Conservation (phyloP, 2,329 filamentous ascomycete genomes). For the Aspergillus hortae region DNA sequence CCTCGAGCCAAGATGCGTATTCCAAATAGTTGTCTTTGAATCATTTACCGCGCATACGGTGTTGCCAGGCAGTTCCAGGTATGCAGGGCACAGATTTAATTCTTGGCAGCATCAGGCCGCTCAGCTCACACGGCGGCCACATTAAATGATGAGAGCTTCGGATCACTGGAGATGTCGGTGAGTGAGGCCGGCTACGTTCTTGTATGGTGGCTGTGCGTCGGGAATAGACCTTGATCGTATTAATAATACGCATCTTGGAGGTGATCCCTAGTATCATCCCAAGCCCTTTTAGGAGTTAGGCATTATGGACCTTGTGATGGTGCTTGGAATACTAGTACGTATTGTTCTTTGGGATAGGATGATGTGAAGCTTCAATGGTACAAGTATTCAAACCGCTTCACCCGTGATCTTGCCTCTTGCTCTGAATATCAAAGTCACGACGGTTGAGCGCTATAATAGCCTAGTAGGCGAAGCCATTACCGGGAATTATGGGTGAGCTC, state of each 20-base stretch:
- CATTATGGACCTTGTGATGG: not conserved
- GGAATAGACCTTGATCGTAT: slow-evolving; percentile 10
- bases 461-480: not conserved
- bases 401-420: slow-evolving; percentile 1
- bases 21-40: no score
- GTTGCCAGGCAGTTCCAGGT: no score
- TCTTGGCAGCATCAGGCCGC: not conserved
- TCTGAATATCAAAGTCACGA: not conserved
- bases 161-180: not conserved
- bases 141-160: not conserved
- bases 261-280: not conserved
- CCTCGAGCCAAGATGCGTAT: no score
- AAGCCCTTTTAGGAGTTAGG: not conserved
- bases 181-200: not conserved
- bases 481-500: slow-evolving; percentile 9
- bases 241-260: slow-evolving; percentile 16
- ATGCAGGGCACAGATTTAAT: not conserved
- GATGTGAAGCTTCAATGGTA: slow-evolving; percentile 3
- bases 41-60: no score
- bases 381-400: no score
- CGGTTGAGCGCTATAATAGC: no score
- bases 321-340: no score
- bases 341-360: no score
- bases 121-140: not conserved
- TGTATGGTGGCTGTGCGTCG: not conserved